phyloP scores from a whole-genome alignment of 2,329 filamentous ascomycete genomes.

The Cryoendolithus antarcticus region DNA sequence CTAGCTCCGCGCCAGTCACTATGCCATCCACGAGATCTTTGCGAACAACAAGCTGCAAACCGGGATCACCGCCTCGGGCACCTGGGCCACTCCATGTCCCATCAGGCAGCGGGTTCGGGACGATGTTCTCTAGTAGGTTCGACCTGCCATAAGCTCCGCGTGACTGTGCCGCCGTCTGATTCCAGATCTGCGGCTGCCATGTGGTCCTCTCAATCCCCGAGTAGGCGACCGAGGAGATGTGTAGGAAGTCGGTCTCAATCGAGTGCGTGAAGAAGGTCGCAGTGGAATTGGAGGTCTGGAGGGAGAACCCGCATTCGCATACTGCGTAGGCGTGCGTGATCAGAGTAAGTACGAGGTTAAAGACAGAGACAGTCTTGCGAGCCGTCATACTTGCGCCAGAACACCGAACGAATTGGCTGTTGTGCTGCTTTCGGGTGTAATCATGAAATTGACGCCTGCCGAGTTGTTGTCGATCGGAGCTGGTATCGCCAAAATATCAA shows the following conservation, averaged over 20 bases:
- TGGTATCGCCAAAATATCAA: too few species aligned
- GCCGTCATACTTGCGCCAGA: too few species aligned
- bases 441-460: too few species aligned
- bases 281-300: conserved; percentile 31
- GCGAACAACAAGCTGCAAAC: conserved; percentile 46
- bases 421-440: too few species aligned
- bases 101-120: conserved; percentile 38
- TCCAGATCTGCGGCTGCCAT: conserved; percentile 58
- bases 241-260: conserved; percentile 54
- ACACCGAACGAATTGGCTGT: too few species aligned
- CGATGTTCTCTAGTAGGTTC: conserved; percentile 46
- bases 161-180: conserved; percentile 44
- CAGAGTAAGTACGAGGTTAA: neutral
- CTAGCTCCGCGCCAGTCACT: conserved; percentile 53
- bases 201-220: conserved; percentile 28
- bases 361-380: too few species aligned
- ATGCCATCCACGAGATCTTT: conserved; percentile 19
- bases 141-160: conserved; percentile 55
- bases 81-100: conserved; percentile 33
- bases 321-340: conserved; percentile 19
- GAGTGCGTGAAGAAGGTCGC: conserved; percentile 52
- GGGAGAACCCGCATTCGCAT: conserved; percentile 63
- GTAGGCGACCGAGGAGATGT: conserved; percentile 26
- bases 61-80: conserved; percentile 34
- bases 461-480: too few species aligned